Conservation (phyloP, 2,329 filamentous ascomycete species). For the Fusarium abutilonis region DNA sequence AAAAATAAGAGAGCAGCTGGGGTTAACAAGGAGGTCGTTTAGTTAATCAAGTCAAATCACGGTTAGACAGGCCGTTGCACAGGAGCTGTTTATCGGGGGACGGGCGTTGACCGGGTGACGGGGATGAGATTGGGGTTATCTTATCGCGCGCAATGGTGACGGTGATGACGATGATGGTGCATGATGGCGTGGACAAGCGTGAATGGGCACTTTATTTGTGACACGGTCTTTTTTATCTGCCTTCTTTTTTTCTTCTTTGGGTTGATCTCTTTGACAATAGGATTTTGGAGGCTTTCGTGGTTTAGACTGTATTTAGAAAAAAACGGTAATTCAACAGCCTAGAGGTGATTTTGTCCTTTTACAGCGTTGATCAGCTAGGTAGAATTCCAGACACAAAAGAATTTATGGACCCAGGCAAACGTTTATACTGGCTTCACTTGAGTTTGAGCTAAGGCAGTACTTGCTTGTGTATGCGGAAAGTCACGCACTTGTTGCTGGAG, state of each 20-base stretch:
- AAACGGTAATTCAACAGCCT: background rate
- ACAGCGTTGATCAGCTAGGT: constrained; percentile 9
- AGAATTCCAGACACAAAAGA: background rate
- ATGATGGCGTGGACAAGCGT: constrained; percentile 22
- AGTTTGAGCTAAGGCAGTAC: background rate
- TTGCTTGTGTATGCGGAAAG: no score
- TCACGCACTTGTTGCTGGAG: no score
- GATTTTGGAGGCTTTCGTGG: background rate
- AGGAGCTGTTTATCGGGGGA: constrained; percentile 42
- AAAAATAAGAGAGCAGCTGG: constrained; percentile 24
- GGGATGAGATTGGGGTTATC: constrained; percentile 16
- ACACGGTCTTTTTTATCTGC: background rate
- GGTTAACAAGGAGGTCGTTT: constrained; percentile 33
- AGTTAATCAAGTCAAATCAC: constrained; percentile 27
- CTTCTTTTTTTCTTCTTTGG: background rate
- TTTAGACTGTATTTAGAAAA: background rate
- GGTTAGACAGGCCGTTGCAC: constrained; percentile 39
- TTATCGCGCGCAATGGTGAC: constrained; percentile 35
- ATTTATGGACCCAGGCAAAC: background rate
- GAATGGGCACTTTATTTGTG: background rate
- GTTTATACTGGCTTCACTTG: background rate
- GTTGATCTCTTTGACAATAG: no score
- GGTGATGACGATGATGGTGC: constrained; percentile 22
- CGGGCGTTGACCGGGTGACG: constrained; percentile 42
- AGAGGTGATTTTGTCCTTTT: background rate